Percentiles rank a stretch among this genome's conserved stretches.
Evolutionary conservation across 352 stramenopile species (phyloP).

Genomic region (Globisporangium spiculum): DNA sequence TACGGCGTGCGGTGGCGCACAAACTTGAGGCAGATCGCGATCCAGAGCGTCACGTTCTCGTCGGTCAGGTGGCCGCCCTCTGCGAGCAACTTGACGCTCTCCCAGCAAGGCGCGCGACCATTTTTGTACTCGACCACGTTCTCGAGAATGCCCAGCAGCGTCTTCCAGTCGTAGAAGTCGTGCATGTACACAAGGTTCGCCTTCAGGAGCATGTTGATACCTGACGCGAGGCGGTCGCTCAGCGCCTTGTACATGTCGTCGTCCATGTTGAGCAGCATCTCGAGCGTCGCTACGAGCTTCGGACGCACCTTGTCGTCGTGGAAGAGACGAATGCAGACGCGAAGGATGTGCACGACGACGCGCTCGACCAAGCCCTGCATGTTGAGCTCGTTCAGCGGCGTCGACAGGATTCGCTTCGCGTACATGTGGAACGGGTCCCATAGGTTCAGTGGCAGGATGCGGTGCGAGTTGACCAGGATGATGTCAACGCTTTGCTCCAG

Average conservation of each 20-base stretch:
- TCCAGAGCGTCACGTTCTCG: conserved; percentile 82
- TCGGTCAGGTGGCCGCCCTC: conserved; percentile 72
- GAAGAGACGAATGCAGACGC: conserved; percentile 84
- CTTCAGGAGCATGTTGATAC: conserved; percentile 83
- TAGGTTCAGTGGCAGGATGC: conserved; percentile 64
- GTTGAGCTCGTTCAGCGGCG: conserved; percentile 63
- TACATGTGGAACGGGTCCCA: conserved; percentile 84
- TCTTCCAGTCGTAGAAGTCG: conserved; percentile 76
- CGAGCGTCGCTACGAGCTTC: conserved; percentile 78
- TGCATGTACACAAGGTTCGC: conserved; percentile 89
- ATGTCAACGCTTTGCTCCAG: conserved; percentile 82
- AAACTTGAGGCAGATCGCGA: conserved; percentile 75
- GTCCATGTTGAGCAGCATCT: conserved; percentile 73
- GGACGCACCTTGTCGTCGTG: conserved; percentile 80
- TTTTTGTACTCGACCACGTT: conserved; percentile 81
- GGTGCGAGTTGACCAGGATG: conserved; percentile 82
- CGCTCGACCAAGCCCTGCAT: conserved; percentile 80
- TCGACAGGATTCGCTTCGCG: conserved; percentile 71
- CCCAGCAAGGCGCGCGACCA: conserved; percentile 65
- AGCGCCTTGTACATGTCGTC: conserved; percentile 79
- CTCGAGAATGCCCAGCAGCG: conserved; percentile 69
- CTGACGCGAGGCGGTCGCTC: conserved; percentile 75
- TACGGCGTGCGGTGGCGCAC: conserved; percentile 76
- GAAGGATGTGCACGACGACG: conserved; percentile 83
- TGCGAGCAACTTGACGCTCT: conserved; percentile 68